Evolutionary conservation across 108 stramenopile genomes (phyloP), one percentile per base, ranked within the genome.

Genomic region (Nitzschia sp.): DNA sequence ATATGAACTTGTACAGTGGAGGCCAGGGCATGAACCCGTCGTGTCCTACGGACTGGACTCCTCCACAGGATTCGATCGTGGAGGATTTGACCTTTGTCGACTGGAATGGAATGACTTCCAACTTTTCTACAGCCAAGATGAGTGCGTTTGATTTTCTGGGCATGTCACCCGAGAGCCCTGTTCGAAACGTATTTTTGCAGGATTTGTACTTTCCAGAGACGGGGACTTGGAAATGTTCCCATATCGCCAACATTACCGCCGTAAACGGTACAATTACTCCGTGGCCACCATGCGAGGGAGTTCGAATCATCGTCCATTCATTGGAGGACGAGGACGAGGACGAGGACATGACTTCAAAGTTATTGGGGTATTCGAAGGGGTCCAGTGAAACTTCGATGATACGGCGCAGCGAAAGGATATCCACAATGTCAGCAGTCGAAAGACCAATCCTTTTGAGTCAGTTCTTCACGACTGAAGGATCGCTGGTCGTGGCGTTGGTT

Each of bases 41-140:
- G 6, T 61, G 60, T 25, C 23, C 31, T 9, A 15, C 36, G 1
- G 26, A 22, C 9, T 61, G 60, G 60, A 61, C 41, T 16, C 60
- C 60, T 1, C 41, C 60, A 6, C 0, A 16, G 1, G 3, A n/a
- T 0, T 13, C 60, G 13, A 13, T 11, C 6, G 19, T 61, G 1
- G 21, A 61, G 26, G 41, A 61, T 23, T 41, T 61, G 1, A 11
- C 16, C 25, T 61, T 61, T 41, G 32, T 44, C 17, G 22, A 45
- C 23, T 61, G 60, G 60, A 2, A 61, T 44, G 60, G 38, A 22
- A 41, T 41, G 41, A 26, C 35, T 36, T 38, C 60, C 15, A 61
- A 1, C 17, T 41, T 41, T 45, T 41, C 38, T 41, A n/a, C n/a
- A n/a, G 9, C 15, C 15, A 41, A 23, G 11, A 16, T 19, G 38